These are phyloP conservation scores for Xylariaceae sp. DNA, from an alignment of 2,329 filamentous ascomycete species.

Conservation along the genomic window DNA sequence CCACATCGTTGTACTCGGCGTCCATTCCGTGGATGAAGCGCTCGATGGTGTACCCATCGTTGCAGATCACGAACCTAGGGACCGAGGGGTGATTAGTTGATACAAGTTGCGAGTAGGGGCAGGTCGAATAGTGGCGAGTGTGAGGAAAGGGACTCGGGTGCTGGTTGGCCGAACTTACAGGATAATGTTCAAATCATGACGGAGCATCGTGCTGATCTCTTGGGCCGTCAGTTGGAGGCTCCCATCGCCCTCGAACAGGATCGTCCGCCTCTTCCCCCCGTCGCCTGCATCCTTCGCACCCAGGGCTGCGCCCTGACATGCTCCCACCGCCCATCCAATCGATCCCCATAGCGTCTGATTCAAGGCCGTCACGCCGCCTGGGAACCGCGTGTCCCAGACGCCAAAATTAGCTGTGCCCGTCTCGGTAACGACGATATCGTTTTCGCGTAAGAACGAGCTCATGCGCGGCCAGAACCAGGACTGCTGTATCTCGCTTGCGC, in stretches of 20 bases:
- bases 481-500: constrained; percentile 55
- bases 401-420: constrained; percentile 88
- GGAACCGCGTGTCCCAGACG: constrained; percentile 81
- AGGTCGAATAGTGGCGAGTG: not conserved
- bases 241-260: constrained; percentile 87
- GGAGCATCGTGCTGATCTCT: constrained; percentile 79
- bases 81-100: not conserved
- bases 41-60: constrained; percentile 87
- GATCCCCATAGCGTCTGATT: constrained; percentile 74
- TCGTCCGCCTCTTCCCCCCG: constrained; percentile 55
- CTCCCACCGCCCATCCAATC: constrained; percentile 58
- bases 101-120: not conserved
- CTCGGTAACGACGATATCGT: constrained; percentile 79
- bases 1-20: constrained; percentile 76
- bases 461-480: constrained; percentile 74
- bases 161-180: constrained; percentile 50
- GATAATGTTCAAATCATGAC: constrained; percentile 68
- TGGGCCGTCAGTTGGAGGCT: constrained; percentile 82
- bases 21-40: constrained; percentile 82
- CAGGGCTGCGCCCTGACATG: constrained; percentile 62
- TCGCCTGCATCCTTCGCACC: constrained; percentile 61
- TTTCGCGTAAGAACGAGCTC: constrained; percentile 64
- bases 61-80: constrained; percentile 72
- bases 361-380: constrained; percentile 70
- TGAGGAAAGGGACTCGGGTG: not conserved